Percentiles rank a stretch among this genome's conserved stretches.
phyloP scores from a whole-genome alignment of 2,329 filamentous ascomycete species.

The Cordyceps javanica region DNA sequence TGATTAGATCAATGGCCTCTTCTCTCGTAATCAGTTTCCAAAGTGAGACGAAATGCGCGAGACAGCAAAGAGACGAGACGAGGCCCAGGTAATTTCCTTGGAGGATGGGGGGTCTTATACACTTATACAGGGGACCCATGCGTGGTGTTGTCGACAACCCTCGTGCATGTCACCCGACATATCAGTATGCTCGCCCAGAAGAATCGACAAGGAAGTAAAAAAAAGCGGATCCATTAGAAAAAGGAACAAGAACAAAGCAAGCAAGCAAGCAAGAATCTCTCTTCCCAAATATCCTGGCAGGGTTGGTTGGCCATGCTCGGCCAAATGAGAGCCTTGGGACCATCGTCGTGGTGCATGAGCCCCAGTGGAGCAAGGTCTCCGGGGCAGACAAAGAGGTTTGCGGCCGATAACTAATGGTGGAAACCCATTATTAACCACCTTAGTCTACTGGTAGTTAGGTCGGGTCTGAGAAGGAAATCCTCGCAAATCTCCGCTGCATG shows the following conservation, averaged over 20 bases:
- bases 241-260: neutral
- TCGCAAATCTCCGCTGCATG: no score
- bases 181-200: neutral
- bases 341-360: constrained; percentile 6
- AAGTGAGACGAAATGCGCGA: neutral
- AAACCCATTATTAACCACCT: no score
- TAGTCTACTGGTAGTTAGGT: neutral
- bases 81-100: neutral
- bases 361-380: neutral
- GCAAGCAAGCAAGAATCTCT: no score
- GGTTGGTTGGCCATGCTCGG: neutral
- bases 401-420: no score
- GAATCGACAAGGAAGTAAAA: neutral
- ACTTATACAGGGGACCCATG: constrained; percentile 7
- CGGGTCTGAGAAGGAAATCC: no score
- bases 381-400: neutral
- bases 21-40: neutral
- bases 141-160: neutral
- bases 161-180: constrained; percentile 1
- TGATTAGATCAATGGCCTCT: neutral
- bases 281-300: neutral
- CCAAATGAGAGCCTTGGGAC: constrained; percentile 8
- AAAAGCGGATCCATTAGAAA: neutral
- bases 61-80: neutral
- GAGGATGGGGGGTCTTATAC: neutral